A percentile compares a stretch with the other conserved stretches of the same genome.
Conservation (phyloP, 2,329 filamentous ascomycete genomes). For the Acephala macrosclerotiorum region DNA sequence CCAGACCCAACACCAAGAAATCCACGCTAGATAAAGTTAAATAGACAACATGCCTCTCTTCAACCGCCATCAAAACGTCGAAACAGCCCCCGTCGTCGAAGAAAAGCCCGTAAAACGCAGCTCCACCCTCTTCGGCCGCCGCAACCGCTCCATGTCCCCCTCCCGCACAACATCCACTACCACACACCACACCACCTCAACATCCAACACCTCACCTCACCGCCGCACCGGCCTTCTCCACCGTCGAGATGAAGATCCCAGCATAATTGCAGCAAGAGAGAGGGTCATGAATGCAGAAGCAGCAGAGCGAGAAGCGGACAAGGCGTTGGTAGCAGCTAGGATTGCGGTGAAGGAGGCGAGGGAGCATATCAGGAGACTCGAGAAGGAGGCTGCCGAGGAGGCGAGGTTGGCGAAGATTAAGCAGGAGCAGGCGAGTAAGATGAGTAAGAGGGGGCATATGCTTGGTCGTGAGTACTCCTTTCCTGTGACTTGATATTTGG, state of each 20-base stretch:
- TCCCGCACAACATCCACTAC: constrained; percentile 28
- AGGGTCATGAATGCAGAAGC: constrained; percentile 67
- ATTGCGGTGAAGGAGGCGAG: constrained; percentile 67
- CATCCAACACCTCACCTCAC: constrained; percentile 31
- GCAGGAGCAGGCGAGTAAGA: constrained; percentile 20
- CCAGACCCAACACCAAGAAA: neutral
- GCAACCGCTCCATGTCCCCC: constrained; percentile 44
- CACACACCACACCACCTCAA: constrained; percentile 28
- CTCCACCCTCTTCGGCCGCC: constrained; percentile 45
- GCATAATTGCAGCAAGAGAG: constrained; percentile 67
- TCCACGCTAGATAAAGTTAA: neutral
- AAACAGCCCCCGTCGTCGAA: constrained; percentile 6
- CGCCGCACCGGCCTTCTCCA: constrained; percentile 48
- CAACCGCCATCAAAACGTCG: constrained; percentile 17
- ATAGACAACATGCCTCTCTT: constrained; percentile 33
- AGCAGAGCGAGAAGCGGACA: constrained; percentile 70
- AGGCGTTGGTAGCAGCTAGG: constrained; percentile 65
- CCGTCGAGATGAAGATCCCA: constrained; percentile 62
- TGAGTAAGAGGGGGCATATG: constrained; percentile 23
- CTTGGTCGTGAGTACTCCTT: constrained; percentile 17
- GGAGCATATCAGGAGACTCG: constrained; percentile 67
- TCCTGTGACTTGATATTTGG: too few relatives aligned
- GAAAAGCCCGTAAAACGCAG: constrained; percentile 16
- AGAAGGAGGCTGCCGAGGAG: constrained; percentile 60
- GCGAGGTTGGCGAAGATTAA: constrained; percentile 26